Percentiles rank a stretch among this genome's conserved stretches.
phyloP scores from a whole-genome alignment of 164 flowering plant genomes.

The Vitis amurensis region DNA sequence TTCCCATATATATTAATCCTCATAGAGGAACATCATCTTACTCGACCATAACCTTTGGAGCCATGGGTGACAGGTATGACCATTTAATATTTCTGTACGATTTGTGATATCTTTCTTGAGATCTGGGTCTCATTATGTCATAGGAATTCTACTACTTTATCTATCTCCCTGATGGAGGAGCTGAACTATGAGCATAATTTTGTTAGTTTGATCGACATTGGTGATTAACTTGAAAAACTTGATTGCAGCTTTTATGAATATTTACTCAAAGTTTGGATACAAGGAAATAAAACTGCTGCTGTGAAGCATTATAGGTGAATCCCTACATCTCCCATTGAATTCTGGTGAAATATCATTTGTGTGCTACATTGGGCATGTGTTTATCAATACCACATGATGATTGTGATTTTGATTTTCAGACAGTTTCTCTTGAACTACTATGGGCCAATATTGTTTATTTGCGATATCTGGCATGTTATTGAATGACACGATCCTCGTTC shows the following conservation, averaged over 20 bases:
- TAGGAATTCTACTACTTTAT: neutral
- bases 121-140: conserved; percentile 1
- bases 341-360: neutral
- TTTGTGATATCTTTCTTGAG: neutral
- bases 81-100: neutral
- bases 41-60: conserved; percentile 93
- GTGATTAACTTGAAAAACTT: conserved; percentile 17
- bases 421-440: too few species aligned
- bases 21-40: conserved; percentile 55
- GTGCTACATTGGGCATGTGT: too few species aligned
- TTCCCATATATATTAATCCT: conserved; percentile 86
- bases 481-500: too few species aligned
- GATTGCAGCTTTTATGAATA: conserved; percentile 93
- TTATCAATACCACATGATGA: too few species aligned
- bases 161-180: neutral
- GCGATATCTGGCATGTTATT: too few species aligned
- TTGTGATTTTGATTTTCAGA: too few species aligned
- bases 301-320: conserved; percentile 74
- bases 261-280: conserved; percentile 95
- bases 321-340: neutral
- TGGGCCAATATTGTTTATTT: too few species aligned
- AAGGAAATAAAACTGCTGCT: conserved; percentile 85
- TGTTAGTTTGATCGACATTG: neutral
- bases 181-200: neutral
- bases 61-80: conserved; percentile 97